phyloP scores from a whole-genome alignment of 495 filamentous ascomycete species.

The Arthonia radiata region DNA sequence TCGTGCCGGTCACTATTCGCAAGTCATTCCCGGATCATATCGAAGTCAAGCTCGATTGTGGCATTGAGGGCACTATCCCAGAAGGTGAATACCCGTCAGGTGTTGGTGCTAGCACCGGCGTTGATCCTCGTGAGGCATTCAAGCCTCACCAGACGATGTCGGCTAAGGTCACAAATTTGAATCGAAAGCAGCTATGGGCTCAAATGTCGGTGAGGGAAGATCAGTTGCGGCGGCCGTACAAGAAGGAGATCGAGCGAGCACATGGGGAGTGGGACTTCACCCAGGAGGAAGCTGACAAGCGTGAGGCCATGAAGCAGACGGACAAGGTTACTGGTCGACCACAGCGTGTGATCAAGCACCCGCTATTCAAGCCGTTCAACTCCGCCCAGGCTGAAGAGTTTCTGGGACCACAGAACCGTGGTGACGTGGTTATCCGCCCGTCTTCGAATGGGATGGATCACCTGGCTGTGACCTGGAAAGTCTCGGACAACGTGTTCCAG shows the following conservation, averaged over 20 bases:
- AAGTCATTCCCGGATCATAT: slow-evolving; percentile 76
- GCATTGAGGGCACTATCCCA: slow-evolving; percentile 68
- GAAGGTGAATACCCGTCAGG: slow-evolving; percentile 45
- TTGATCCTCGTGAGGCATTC: slow-evolving; percentile 28
- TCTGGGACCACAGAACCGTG: slow-evolving; percentile 54
- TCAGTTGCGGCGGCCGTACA: slow-evolving; percentile 42
- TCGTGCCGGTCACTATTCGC: slow-evolving; percentile 68
- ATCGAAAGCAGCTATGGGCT: slow-evolving; percentile 55
- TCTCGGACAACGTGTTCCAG: slow-evolving; percentile 81
- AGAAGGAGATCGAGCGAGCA: slow-evolving; percentile 37
- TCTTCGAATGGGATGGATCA: slow-evolving; percentile 87
- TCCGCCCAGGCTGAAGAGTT: slow-evolving; percentile 82
- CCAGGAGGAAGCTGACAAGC: slow-evolving; percentile 54
- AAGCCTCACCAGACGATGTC: slow-evolving; percentile 56
- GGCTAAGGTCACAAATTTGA: slow-evolving; percentile 65
- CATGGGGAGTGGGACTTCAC: slow-evolving; percentile 65
- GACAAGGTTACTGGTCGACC: slow-evolving; percentile 59
- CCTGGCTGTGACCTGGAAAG: slow-evolving; percentile 92
- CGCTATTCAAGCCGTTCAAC: slow-evolving; percentile 82
- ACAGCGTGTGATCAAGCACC: slow-evolving; percentile 89
- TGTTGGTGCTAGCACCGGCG: slow-evolving; percentile 22
- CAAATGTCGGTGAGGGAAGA: slow-evolving; percentile 68
- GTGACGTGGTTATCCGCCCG: slow-evolving; percentile 84
- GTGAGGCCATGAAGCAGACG: slow-evolving; percentile 45
- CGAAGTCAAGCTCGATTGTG: slow-evolving; percentile 79